Evolutionary conservation across 2,329 filamentous ascomycete genomes (phyloP).

Genomic region (Diaporthe citrichinensis): DNA sequence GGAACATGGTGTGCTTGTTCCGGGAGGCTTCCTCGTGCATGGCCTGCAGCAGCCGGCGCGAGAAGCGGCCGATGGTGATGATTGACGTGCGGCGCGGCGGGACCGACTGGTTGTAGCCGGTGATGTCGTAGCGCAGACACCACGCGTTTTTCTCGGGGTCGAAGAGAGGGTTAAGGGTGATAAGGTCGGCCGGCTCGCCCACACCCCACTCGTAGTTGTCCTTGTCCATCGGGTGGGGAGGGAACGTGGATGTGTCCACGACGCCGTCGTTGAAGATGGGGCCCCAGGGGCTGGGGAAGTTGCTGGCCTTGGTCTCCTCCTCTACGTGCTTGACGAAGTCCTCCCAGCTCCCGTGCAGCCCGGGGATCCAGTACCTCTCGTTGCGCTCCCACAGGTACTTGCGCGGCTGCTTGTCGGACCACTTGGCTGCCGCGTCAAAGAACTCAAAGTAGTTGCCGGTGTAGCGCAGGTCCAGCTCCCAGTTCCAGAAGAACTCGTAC

Average conservation of each 20-base stretch:
- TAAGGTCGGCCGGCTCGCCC: conserved; percentile 80
- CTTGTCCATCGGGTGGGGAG: conserved; percentile 66
- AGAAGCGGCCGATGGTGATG: conserved; percentile 81
- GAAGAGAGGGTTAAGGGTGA: conserved; percentile 83
- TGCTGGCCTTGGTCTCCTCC: conserved; percentile 60
- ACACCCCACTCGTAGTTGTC: conserved; percentile 84
- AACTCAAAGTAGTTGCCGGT: conserved; percentile 88
- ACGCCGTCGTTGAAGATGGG: conserved; percentile 73
- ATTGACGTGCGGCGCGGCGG: conserved; percentile 83
- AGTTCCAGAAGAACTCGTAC: conserved; percentile 88
- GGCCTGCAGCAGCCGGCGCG: conserved; percentile 78
- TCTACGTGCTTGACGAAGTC: conserved; percentile 77
- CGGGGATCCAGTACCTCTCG: conserved; percentile 80
- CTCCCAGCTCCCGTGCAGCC: conserved; percentile 75
- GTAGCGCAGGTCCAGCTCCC: conserved; percentile 86
- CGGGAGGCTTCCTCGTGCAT: conserved; percentile 84
- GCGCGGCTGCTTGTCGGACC: conserved; percentile 77
- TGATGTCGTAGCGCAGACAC: conserved; percentile 78
- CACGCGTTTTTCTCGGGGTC: conserved; percentile 80
- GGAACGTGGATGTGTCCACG: conserved; percentile 73
- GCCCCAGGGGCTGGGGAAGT: conserved; percentile 76
- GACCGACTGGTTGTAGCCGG: conserved; percentile 72
- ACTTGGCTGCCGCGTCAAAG: conserved; percentile 74
- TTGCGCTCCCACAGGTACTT: conserved; percentile 82
- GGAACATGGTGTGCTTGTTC: conserved; percentile 80